Base-by-base conservation (phyloP, 768 basidiomycete species). In the Hypholoma sublateritium region DNA sequence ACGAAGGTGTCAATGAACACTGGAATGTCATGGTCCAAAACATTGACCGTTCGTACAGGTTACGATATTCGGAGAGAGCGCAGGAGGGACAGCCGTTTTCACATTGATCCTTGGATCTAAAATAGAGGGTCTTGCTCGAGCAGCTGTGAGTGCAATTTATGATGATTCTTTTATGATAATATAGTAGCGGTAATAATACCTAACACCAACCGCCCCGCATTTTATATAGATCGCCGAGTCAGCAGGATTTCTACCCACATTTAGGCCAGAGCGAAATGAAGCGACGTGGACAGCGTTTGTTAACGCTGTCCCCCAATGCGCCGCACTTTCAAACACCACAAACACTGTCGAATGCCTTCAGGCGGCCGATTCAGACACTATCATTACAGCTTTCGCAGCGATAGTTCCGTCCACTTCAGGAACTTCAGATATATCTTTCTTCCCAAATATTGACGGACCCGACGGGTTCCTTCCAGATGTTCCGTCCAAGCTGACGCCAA, bases 11-110 rank as follows among this genome's bases (percentile, higher is more conserved):
- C 39, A 25, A 22, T n/a, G n/a, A 16, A 6, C 9, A 50, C 14
- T 47, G 4, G 14, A 11, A 46, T 34, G 8, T 56, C 21, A 1
- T 43, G 22, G 34, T n/a, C 16, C 7, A 4, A 37, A 16, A 12
- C 9, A 43, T 17, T 42, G 4, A 25, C 3, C 42, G 14, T 11
- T 24, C 56, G 9, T 43, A 9, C n/a, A 76, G 70, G 79, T 82
- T 1, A 80, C 79, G 1, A 62, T 78, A 32, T 74, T 76, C 43
- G 82, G 82, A 21, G 73, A 82, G 57, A 76, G 73, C 17, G 81
- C 81, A 2, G 82, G 82, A 7, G 77, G 79, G 25, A 74, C 74
- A 36, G 58, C 61, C 24, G 66, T 72, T 22, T 62, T 69, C 11
- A 63, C 75, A 50, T 71, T 72, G 22, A 63, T 69, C 35, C 64